Percentiles rank a stretch among this genome's conserved stretches.
phyloP scores from a whole-genome alignment of 1,139 yeast genomes.

The Kluyveromyces sp. region DNA sequence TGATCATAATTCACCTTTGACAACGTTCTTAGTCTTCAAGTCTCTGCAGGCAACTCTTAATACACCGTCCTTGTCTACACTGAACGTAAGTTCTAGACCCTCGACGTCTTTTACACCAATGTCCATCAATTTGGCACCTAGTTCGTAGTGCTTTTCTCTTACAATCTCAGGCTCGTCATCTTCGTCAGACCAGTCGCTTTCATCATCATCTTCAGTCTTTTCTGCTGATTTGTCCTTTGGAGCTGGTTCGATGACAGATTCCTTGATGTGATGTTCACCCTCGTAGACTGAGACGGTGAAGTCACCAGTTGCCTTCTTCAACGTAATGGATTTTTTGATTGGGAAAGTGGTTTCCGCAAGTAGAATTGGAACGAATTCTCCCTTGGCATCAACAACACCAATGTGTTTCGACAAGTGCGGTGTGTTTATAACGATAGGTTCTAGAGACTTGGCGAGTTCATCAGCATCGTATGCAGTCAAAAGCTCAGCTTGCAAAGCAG shows the following conservation, averaged over 20 bases:
- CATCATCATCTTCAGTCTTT: conserved; percentile 42
- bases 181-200: conserved; percentile 47
- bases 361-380: conserved; percentile 66
- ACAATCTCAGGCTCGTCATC: conserved; percentile 75
- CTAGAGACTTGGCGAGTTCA: conserved; percentile 76
- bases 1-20: conserved; percentile 30
- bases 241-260: conserved; percentile 65
- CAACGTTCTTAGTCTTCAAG: conserved; percentile 51
- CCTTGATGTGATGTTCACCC: conserved; percentile 75
- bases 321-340: conserved; percentile 65
- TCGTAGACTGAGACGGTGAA: conserved; percentile 71
- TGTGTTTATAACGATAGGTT: conserved; percentile 82
- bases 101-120: conserved; percentile 69
- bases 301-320: conserved; percentile 58
- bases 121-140: conserved; percentile 73
- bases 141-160: conserved; percentile 65
- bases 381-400: conserved; percentile 73
- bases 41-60: conserved; percentile 82
- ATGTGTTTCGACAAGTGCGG: conserved; percentile 80
- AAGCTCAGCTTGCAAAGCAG: conserved; percentile 92
- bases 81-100: conserved; percentile 74
- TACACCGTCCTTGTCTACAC: conserved; percentile 77
- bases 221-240: conserved; percentile 41
- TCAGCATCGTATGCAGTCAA: conserved; percentile 74
- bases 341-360: conserved; percentile 90